Evolutionary conservation across 2,329 filamentous ascomycete genomes (phyloP), one percentile per base, ranked within the genome.

Genomic region (Hirsutella thompsonii): DNA sequence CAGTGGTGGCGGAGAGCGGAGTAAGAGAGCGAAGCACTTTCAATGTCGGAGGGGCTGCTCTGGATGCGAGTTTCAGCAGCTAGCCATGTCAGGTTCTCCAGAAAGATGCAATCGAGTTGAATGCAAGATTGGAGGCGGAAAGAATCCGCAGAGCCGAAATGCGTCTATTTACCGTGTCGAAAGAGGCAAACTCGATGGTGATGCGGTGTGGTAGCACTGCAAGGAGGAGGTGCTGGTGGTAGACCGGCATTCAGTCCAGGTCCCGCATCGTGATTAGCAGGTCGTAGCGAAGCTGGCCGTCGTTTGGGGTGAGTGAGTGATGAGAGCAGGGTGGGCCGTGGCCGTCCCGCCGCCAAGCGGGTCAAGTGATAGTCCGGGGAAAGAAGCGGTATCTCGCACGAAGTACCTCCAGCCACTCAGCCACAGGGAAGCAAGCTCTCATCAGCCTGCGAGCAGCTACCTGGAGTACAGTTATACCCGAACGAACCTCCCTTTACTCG

Each of bases 1-100:
- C n/a, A n/a, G n/a, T n/a, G n/a, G n/a, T 39, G 45, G 38, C 40
- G 40, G 45, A 47, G 45, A 42, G 37, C 42, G 11, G 18, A 33
- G 19, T 13, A 26, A 30, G n/a, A 28, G 13, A 29, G 23, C 21
- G 16, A 20, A 34, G 39, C 32, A 43, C 38, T 36, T 38, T 19
- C 40, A n/a, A 42, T 41, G 43, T 46, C 38, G 46, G 33, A 19
- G 33, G 30, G 36, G 38, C 18, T 39, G 21, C 11, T 29, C 11
- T 14, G 20, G n/a, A n/a, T n/a, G 20, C 13, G 36, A 37, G 33
- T 43, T n/a, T 49, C 46, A 51, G 42, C 46, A 46, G 45, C 44
- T 42, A 46, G 48, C 43, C 50, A 52, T 50, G 37, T 41, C 50
- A 44, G 37, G 36, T 30, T 35, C 26, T 28, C 14, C n/a, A n/a